phyloP scores from a whole-genome alignment of 2,329 filamentous ascomycete genomes.

The Aspergillus nomiae region DNA sequence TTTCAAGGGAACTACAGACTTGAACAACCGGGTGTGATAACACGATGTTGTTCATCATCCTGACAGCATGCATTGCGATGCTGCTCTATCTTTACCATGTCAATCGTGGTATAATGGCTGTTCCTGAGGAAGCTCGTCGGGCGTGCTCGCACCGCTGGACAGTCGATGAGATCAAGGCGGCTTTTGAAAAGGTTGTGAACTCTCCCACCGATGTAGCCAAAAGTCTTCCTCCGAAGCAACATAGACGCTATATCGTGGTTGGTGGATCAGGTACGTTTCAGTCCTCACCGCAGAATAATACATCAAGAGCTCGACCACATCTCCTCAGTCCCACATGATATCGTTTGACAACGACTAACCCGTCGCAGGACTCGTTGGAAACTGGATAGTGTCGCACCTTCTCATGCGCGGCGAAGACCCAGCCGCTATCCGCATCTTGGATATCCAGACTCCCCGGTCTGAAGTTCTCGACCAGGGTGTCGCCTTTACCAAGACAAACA shows the following conservation, averaged over 20 bases:
- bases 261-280: conserved; percentile 40
- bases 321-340: not conserved
- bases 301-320: not conserved
- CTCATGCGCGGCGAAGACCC: conserved; percentile 55
- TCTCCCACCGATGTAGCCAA: conserved; percentile 35
- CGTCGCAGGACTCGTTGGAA: conserved; percentile 56
- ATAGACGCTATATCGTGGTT: conserved; percentile 42
- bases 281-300: not conserved
- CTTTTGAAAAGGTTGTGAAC: conserved; percentile 32
- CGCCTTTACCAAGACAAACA: conserved; percentile 52
- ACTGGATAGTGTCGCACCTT: conserved; percentile 57
- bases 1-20: not conserved
- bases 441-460: conserved; percentile 50
- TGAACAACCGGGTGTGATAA: not conserved
- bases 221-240: conserved; percentile 39
- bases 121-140: conserved; percentile 29
- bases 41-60: conserved; percentile 17
- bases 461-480: conserved; percentile 48
- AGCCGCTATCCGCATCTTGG: conserved; percentile 56
- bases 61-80: conserved; percentile 16
- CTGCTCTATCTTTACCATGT: conserved; percentile 33
- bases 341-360: conserved; percentile 10
- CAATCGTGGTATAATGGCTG: conserved; percentile 28
- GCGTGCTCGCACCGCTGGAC: conserved; percentile 37
- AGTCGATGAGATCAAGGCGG: conserved; percentile 31